Base-by-base conservation (phyloP, 345 rosid genomes). In the Anastatica hierochuntica region DNA sequence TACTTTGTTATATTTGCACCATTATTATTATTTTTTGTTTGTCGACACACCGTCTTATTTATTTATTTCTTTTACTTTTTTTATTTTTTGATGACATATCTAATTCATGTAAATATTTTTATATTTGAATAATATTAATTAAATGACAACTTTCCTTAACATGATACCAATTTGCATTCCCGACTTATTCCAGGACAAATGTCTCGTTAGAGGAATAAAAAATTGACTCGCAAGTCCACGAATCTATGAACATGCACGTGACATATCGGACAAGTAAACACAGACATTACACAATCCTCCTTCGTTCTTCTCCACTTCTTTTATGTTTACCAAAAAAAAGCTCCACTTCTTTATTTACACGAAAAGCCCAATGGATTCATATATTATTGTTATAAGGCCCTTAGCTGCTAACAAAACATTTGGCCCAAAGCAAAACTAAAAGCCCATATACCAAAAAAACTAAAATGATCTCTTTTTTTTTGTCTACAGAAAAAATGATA, bases 201-300 rank as follows among this genome's bases (percentile, higher is more conserved):
- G 45, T 59, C 45, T 16, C 53, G 23, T 59, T 52, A 30, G 16
- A 19, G 36, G 12, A 12, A 2, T 4, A 51, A 12, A 42, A 29
- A 26, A 35, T 15, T 18, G 53, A 65, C 59, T 51, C 62, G n/a
- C n/a, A n/a, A n/a, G n/a, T n/a, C n/a, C n/a, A n/a, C n/a, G 1
- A 30, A 48, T 47, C 37, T 29, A 48, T 26, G 43, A 58, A 27
- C 43, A 54, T 59, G 66, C 66, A 52, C 56, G 71, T 67, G 71
- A 67, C 66, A 39, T 53, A 67, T 67, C 33, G n/a, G 62, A 67
- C 71, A 50, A 34, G 6, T 8, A 29, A 29, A 8, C 2, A 29
- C 3, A 29, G 10, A 29, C 33, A 29, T 29, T 4, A 29, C 10
- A 6, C 33, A 29, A 29, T 29, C 33, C 33, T 29, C 6, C 8